phyloP scores from a whole-genome alignment of 2,329 filamentous ascomycete species.

The Microsporum ferrugineum region DNA sequence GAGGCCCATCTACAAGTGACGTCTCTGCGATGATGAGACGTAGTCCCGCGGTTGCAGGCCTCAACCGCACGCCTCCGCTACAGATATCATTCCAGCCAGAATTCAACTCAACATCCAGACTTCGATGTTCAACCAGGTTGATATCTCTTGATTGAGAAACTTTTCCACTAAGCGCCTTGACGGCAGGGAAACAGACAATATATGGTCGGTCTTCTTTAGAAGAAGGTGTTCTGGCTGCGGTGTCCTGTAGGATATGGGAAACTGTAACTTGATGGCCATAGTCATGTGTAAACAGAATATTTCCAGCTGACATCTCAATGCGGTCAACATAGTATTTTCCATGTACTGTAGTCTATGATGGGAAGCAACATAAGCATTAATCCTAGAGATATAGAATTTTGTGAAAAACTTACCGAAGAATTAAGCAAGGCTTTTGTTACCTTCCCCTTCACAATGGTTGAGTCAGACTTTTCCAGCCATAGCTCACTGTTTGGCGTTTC shows the following conservation, averaged over 20 bases:
- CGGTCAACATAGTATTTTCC: slow-evolving; percentile 67
- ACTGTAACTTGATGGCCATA: slow-evolving; percentile 18
- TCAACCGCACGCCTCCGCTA: slow-evolving; percentile 41
- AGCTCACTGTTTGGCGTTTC: slow-evolving; percentile 54
- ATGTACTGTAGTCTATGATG: slow-evolving; percentile 34
- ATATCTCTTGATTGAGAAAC: slow-evolving; percentile 58
- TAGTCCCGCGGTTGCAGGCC: slow-evolving; percentile 49
- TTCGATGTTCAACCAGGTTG: slow-evolving; percentile 67
- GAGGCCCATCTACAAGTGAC: slow-evolving; percentile 32
- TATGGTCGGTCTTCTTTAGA: slow-evolving; percentile 45
- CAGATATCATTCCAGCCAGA: slow-evolving; percentile 62
- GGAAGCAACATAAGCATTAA: slow-evolving; percentile 5
- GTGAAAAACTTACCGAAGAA: slow-evolving; percentile 31
- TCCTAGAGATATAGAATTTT: background rate
- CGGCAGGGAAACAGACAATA: slow-evolving; percentile 62
- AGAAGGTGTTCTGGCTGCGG: slow-evolving; percentile 11
- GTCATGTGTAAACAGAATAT: slow-evolving; percentile 29
- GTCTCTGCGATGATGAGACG: slow-evolving; percentile 45
- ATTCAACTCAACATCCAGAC: slow-evolving; percentile 59
- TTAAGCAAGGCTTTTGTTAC: slow-evolving; percentile 42
- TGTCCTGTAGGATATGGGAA: slow-evolving; percentile 28
- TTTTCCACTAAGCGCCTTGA: slow-evolving; percentile 56
- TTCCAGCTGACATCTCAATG: slow-evolving; percentile 45
- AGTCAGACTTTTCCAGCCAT: slow-evolving; percentile 45
- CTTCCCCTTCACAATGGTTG: slow-evolving; percentile 45